phyloP scores from a whole-genome alignment of 306 rosid species.

The Hippophae tibetana region DNA sequence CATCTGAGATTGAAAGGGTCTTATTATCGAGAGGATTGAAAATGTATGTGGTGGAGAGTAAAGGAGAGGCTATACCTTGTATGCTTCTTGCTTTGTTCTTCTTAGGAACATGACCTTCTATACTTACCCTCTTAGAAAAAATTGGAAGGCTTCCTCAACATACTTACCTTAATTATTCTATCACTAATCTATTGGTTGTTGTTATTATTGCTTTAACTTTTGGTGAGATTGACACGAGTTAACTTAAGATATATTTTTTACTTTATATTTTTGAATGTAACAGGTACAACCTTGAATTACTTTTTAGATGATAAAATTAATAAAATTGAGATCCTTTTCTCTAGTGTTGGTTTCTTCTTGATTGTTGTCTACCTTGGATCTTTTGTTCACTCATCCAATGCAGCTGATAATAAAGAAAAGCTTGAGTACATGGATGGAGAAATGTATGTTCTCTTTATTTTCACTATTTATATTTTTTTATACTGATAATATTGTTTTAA shows the following conservation, averaged over 20 bases:
- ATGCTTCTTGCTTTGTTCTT: constrained; percentile 63
- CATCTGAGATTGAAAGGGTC: no score
- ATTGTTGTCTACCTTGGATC: constrained; percentile 79
- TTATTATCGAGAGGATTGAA: no score
- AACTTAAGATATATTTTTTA: no score
- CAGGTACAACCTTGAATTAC: no score
- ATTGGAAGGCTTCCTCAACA: constrained; percentile 95
- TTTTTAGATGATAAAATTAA: constrained; percentile 55
- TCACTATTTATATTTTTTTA: no score
- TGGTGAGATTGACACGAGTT: no score
- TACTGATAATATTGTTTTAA: background rate
- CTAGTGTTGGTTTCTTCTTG: constrained; percentile 87
- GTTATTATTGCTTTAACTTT: constrained; percentile 27
- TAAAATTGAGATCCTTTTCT: constrained; percentile 71
- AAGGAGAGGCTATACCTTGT: constrained; percentile 78
- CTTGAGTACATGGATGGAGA: no score
- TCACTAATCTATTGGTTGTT: constrained; percentile 77
- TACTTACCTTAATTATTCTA: constrained; percentile 75
- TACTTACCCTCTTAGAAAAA: constrained; percentile 62
- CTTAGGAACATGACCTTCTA: constrained; percentile 88
- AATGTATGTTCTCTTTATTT: no score
- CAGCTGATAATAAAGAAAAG: no score
- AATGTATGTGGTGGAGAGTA: constrained; percentile 49
- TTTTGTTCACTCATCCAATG: constrained; percentile 72
- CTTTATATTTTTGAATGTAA: no score